These are phyloP conservation scores for Cardamine occulta DNA, from an alignment of 345 rosid genomes.

Conservation along the genomic window DNA sequence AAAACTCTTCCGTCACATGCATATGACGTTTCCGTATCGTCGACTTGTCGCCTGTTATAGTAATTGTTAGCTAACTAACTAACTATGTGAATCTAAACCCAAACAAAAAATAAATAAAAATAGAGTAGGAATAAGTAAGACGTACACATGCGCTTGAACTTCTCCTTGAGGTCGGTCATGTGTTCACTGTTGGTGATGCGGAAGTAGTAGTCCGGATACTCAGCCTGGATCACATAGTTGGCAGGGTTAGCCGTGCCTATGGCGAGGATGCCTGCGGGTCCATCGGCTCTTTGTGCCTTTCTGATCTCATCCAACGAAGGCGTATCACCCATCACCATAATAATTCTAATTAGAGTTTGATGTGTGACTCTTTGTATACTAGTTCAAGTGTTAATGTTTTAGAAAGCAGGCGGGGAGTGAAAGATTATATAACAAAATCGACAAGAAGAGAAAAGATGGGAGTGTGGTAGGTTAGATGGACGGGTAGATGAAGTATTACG, in stretches of 20 bases:
- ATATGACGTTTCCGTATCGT: slow-evolving; percentile 67
- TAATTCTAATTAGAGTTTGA: background rate
- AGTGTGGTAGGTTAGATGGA: slow-evolving; percentile 54
- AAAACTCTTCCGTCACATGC: slow-evolving; percentile 68
- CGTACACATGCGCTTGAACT: slow-evolving; percentile 78
- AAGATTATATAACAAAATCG: slow-evolving; percentile 18
- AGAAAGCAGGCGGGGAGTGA: background rate
- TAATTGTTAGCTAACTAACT: background rate
- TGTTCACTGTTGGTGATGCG: slow-evolving; percentile 72
- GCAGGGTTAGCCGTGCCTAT: slow-evolving; percentile 73
- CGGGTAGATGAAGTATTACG: slow-evolving; percentile 58
- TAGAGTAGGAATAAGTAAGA: background rate
- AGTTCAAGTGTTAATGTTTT: background rate
- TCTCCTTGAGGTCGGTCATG: slow-evolving; percentile 72
- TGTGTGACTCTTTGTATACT: background rate
- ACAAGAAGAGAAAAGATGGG: slow-evolving; percentile 2
- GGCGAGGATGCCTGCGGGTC: slow-evolving; percentile 62
- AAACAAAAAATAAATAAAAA: background rate
- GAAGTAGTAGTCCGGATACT: slow-evolving; percentile 72
- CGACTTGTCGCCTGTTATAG: slow-evolving; percentile 65
- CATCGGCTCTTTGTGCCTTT: slow-evolving; percentile 63
- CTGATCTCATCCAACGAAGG: slow-evolving; percentile 56
- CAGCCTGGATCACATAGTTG: slow-evolving; percentile 57
- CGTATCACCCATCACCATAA: slow-evolving; percentile 28
- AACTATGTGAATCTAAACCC: background rate